Base-by-base conservation (phyloP, 1,284 basidiomycete genomes). In the Athelia psychrophila region DNA sequence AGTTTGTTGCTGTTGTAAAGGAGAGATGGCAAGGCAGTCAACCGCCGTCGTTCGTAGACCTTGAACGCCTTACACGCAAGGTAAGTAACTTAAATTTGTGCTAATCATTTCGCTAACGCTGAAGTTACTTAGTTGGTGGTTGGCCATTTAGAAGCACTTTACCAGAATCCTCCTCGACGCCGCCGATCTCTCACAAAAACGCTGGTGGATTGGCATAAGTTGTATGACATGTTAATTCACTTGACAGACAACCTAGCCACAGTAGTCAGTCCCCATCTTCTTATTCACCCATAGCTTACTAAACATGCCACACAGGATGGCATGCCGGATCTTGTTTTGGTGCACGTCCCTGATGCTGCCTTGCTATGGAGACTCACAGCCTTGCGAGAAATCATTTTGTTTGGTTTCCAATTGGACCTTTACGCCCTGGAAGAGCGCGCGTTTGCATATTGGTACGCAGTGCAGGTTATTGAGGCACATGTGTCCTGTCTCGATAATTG, bases 351-450 rank as follows among this genome's bases (percentile, higher is more conserved):
- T 2, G 65, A 72, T 3, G 73, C 75, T 0, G 74, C 81, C 2
- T 68, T 84, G 16, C 57, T 81, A 15, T 81, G 84, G 73, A 78
- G 88, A 47, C 65, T 91, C 22, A 70, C 77, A 3, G 70, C 79
- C 20, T 75, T 89, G 10, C 75, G 81, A 35, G 88, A 93, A 56
- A 74, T 93, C 18, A 68, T 91, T 9, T 71, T 88, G 47, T 83
- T 86, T 0, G 91, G 89, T 1, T 88, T 91, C 56, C 88, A 92
- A 62, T 71, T 92, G 23, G 84, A 88, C 44, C 67, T 94, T 8
- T 91, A 93, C 59, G 73, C 79, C 8, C 64, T 72, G 1, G 78
- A 85, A 38, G 91, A 93, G 61, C 77, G 74, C 40, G 73, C 84
- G 0, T 80, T 88, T 56, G 83, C 88, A 3, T 91, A 91, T 68